Evolutionary conservation across 257 asterid species (phyloP), one percentile per base, ranked within the genome.

Genomic region (Eustoma russellianum): DNA sequence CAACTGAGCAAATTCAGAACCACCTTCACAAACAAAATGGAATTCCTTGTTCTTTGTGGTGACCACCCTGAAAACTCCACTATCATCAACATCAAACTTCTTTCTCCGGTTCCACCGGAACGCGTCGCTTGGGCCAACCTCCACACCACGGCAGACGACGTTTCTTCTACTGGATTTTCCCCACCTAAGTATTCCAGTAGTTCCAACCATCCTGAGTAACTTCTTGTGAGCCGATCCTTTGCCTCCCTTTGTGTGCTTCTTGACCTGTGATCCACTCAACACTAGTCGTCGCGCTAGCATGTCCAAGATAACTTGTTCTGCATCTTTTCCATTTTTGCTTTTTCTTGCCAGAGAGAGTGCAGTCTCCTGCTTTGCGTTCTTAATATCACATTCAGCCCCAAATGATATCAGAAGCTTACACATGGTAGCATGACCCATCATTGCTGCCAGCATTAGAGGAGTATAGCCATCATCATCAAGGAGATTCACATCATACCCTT

Each of bases 1-100:
- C 68, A 85, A 28, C 67, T 69, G 49, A 5, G 94, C 91, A 70
- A 48, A 54, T 58, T 81, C 88, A 30, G 16, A 30, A 14, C 82
- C 94, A 58, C 80, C 88, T 4, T 64, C 69, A 50, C 95, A 82
- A 17, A 74, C 79, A 67, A 85, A 85, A 75, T 82, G 95, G n/a
- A 77, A 58, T 33, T 82, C 95, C 63, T 61, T 70, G 48, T 77
- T 77, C 77, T 76, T 75, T 1, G 77, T 71, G 5, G 94, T 81
- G 8, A 79, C 60, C 63, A 85, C 88, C 55, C 88, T 53, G 43
- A 84, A 84, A 51, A 84, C 48, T 7, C 94, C 91, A 2, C 61
- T 53, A 57, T 77, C 83, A 17, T 77, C 85, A 0, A 56, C 83
- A 53, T 81, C 94, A 17, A 58, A 57, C 77, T 71, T 85, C 74